phyloP scores from a whole-genome alignment of 176 grass and related monocot species.

The Metroxylon sagu region DNA sequence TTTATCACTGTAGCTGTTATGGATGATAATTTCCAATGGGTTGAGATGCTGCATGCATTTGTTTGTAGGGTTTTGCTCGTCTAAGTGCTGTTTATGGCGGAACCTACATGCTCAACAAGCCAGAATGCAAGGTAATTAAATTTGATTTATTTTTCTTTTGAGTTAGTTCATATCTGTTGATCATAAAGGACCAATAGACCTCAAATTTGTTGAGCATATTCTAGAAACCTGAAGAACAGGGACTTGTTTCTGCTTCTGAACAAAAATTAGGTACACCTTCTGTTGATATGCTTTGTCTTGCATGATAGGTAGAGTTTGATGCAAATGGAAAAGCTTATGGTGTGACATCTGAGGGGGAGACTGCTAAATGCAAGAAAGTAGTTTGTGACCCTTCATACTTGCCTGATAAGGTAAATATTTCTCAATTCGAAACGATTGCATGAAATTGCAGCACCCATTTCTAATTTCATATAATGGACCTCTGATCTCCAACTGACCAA shows the following conservation, averaged over 20 bases:
- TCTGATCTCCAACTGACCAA: too few relatives aligned
- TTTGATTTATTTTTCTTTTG: background rate
- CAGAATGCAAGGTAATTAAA: constrained; percentile 82
- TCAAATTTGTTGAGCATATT: too few relatives aligned
- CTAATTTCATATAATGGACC: too few relatives aligned
- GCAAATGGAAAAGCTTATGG: constrained; percentile 57
- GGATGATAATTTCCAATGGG: too few relatives aligned
- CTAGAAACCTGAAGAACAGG: too few relatives aligned
- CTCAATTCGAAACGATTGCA: constrained; percentile 11
- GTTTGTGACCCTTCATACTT: constrained; percentile 81
- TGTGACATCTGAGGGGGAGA: constrained; percentile 78
- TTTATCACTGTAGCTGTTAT: background rate
- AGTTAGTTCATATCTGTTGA: too few relatives aligned
- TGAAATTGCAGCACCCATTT: too few relatives aligned
- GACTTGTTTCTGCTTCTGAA: too few relatives aligned
- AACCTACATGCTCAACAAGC: constrained; percentile 91
- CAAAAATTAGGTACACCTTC: too few relatives aligned
- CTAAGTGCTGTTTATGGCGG: constrained; percentile 95
- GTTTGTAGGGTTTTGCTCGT: constrained; percentile 61
- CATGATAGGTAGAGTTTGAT: constrained; percentile 64
- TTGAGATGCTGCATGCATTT: too few relatives aligned
- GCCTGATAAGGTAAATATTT: constrained; percentile 45
- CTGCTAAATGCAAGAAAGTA: constrained; percentile 77
- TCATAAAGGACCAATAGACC: too few relatives aligned
- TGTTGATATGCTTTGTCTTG: too few relatives aligned